Evolutionary conservation across 129 eudicot species (phyloP), one percentile per base, ranked within the genome.

Genomic region (Saussurea involucrata): DNA sequence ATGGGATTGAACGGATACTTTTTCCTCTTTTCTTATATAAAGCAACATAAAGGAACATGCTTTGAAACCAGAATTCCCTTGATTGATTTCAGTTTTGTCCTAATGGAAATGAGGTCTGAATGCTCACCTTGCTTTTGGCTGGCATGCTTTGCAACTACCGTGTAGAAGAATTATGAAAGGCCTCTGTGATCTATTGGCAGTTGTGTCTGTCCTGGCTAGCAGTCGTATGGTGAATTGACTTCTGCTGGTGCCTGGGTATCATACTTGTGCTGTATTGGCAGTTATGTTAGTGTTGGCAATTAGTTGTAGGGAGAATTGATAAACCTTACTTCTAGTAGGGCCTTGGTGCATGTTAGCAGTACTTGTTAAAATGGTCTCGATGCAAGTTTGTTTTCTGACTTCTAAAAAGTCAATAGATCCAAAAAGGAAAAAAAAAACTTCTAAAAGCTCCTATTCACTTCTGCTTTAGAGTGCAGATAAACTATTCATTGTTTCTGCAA

Each of bases 11-110:
- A 49, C 8, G 27, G 58, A 33, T 72, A 4, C 66, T 36, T 28
- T 49, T 49, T 49, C 42, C 25, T 49, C 53, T 44, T 44, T 25
- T 25, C 65, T 27, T 46, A 46, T 25, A 40, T 49, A 46, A 60
- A 71, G 75, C 25, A 25, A n/a, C 65, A 71, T 71, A 46, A 71
- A 24, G 37, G 13, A 71, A 3, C 75, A n/a, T n/a, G n/a, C n/a
- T n/a, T 46, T 71, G 61, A 46, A 69, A 69, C 22, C 63, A 13
- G 61, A 69, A 44, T 25, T 71, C 37, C 25, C 40, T 71, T 71
- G 75, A 71, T 46, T 22, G 60, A 69, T 24, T 53, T 15, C 15
- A 44, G 28, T 58, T 20, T 37, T 53, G 65, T 21, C 13, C 4
- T 21, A 7, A 57, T 57, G 25, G 27, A 57, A 57, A n/a, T 21